These are phyloP conservation scores for Pleurotus eryngii DNA, from an alignment of 768 basidiomycete genomes.

Conservation along the genomic window DNA sequence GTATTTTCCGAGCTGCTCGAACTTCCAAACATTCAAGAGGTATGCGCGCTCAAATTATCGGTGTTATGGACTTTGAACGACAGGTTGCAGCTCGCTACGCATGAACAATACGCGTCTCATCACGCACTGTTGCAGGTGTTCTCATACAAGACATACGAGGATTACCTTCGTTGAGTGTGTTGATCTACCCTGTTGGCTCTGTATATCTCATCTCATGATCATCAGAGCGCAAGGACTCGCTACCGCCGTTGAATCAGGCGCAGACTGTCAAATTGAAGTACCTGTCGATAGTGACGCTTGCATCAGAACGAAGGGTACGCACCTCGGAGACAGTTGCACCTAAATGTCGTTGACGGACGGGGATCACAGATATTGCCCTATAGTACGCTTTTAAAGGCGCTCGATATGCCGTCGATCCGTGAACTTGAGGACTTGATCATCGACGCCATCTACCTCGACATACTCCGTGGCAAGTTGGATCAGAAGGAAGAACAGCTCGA, in stretches of 20 bases:
- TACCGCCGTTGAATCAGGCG: slow-evolving; percentile 65
- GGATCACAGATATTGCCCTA: slow-evolving; percentile 75
- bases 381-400: slow-evolving; percentile 57
- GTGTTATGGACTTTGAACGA: not conserved
- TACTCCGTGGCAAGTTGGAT: slow-evolving; percentile 89
- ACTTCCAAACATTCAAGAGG: slow-evolving; percentile 81
- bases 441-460: slow-evolving; percentile 90
- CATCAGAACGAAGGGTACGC: slow-evolving; percentile 71
- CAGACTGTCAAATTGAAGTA: slow-evolving; percentile 91
- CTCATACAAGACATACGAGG: slow-evolving; percentile 82
- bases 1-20: slow-evolving; percentile 90
- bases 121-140: slow-evolving; percentile 78
- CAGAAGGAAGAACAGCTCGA: slow-evolving; percentile 88
- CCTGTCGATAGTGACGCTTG: slow-evolving; percentile 85
- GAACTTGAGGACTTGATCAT: slow-evolving; percentile 97
- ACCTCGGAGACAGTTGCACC: not conserved
- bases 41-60: slow-evolving; percentile 25
- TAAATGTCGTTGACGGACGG: not conserved
- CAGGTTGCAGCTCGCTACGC: slow-evolving; percentile 55
- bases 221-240: slow-evolving; percentile 59
- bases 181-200: not conserved
- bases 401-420: slow-evolving; percentile 78
- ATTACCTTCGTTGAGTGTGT: slow-evolving; percentile 63
- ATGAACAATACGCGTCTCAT: slow-evolving; percentile 59
- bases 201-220: slow-evolving; percentile 17